A percentile compares a stretch with the other conserved stretches of the same genome.
These are phyloP conservation scores for Boletus barrowsii DNA, from an alignment of 768 basidiomycete species.

Conservation along the genomic window DNA sequence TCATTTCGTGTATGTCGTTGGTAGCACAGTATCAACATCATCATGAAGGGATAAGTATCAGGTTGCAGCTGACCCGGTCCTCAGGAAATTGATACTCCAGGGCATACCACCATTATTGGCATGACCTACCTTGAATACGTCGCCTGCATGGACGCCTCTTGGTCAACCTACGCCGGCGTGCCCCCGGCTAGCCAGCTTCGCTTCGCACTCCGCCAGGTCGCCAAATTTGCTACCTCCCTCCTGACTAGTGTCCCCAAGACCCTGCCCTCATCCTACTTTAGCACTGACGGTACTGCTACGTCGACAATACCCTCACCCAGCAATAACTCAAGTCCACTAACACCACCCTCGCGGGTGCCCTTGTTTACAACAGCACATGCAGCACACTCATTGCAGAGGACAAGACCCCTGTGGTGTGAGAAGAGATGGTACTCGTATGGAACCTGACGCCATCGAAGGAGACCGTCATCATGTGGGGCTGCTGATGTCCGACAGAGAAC, in stretches of 20 bases:
- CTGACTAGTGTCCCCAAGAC: conserved; percentile 50
- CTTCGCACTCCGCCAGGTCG: conserved; percentile 51
- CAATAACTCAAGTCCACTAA: conserved; percentile 47
- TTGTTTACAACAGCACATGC: conserved; percentile 69
- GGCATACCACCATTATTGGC: conserved; percentile 69
- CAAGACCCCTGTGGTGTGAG: conserved; percentile 83
- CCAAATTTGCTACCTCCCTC: conserved; percentile 56
- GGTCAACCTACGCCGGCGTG: conserved; percentile 58
- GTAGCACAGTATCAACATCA: conserved; percentile 57
- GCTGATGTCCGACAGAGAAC: not conserved
- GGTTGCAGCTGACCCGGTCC: not conserved
- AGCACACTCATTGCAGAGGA: conserved; percentile 47
- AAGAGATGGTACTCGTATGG: conserved; percentile 53
- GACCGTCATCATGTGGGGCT: conserved; percentile 38
- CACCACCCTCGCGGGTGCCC: conserved; percentile 58
- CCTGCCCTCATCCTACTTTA: conserved; percentile 61
- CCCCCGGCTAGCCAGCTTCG: conserved; percentile 83
- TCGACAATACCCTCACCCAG: conserved; percentile 57
- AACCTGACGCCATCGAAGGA: conserved; percentile 41
- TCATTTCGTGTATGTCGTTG: not conserved
- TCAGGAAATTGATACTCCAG: conserved; percentile 84
- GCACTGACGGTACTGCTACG: conserved; percentile 77
- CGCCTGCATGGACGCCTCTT: conserved; percentile 62
- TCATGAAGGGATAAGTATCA: not conserved
- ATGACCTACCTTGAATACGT: conserved; percentile 68